These are phyloP conservation scores for Termitomyces heimii DNA, from an alignment of 768 basidiomycete genomes.

Conservation along the genomic window DNA sequence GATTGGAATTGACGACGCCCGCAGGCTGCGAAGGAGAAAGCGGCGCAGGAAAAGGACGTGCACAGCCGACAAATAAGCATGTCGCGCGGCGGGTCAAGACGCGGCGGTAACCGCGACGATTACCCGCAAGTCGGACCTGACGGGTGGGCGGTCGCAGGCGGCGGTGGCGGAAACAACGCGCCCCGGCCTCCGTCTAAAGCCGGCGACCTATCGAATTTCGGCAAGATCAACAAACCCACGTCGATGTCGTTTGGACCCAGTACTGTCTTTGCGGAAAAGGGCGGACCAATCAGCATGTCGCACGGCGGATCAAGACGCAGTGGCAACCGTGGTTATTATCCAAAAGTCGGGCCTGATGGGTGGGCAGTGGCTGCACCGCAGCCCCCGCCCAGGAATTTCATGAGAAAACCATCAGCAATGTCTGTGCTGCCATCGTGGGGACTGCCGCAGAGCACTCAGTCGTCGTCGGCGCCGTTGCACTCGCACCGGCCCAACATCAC, in stretches of 20 bases:
- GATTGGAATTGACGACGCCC: no score
- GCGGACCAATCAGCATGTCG: slow-evolving; percentile 72
- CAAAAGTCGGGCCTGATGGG: no score
- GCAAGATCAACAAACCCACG: slow-evolving; percentile 68
- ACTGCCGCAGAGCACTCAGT: slow-evolving; percentile 62
- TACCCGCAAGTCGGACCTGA: slow-evolving; percentile 62
- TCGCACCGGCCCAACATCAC: slow-evolving; percentile 70
- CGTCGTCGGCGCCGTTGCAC: slow-evolving; percentile 62
- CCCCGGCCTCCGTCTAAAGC: slow-evolving; percentile 66
- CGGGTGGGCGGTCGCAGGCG: slow-evolving; percentile 77
- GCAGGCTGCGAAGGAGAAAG: slow-evolving; percentile 81
- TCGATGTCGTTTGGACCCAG: slow-evolving; percentile 79
- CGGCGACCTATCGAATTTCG: slow-evolving; percentile 83
- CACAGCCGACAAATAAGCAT: slow-evolving; percentile 63
- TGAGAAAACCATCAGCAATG: slow-evolving; percentile 85
- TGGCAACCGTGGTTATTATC: no score
- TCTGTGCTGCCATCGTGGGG: slow-evolving; percentile 71
- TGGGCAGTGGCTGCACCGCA: no score
- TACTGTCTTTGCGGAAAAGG: slow-evolving; percentile 79
- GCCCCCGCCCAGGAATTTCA: no score
- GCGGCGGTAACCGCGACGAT: slow-evolving; percentile 70
- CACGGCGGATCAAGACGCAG: slow-evolving; percentile 89
- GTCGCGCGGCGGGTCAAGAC: slow-evolving; percentile 87
- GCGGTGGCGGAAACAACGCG: slow-evolving; percentile 30
- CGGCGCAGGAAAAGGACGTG: slow-evolving; percentile 53